Evolutionary conservation across 2,329 filamentous ascomycete genomes (phyloP), one percentile per base, ranked within the genome.

Genomic region (Diaporthe capsici): DNA sequence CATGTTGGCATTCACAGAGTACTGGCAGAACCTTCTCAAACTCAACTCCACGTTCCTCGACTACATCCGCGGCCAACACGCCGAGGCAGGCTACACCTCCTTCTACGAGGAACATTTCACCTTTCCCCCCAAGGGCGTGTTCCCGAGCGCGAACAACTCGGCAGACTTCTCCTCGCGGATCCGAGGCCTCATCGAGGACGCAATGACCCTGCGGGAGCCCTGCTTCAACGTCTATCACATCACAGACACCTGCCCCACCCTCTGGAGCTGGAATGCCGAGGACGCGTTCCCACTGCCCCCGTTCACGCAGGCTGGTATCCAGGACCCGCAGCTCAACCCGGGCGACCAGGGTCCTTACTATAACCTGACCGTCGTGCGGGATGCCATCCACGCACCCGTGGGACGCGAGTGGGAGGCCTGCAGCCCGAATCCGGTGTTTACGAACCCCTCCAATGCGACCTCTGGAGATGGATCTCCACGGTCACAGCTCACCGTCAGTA

Each of bases 141-240:
- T 70, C 17, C 72, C 72, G 17, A 53, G 51, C 47, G 65, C 72
- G 20, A 65, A 65, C 37, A 57, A 70, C 47, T 74, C 61, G 22
- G 72, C 53, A 7, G 61, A 70, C 28, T 55, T 53, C 31, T 42
- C 65, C 47, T 75, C 65, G 12, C 65, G 72, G n/a, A 73, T 74
- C 20, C 72, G 57, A 20, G 73, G 67, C 42, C 58, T 76, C 15
- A 72, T 76, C 34, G 28, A 55, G n/a, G 60, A 87, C 86, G 73
- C 44, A 17, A 70, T 55, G 17, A 81, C 86, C 28, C 80, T 84
- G 12, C 83, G 89, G 51, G 94, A 95, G 84, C 92, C 93, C 0
- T 95, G 93, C 84, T 95, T 92, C 83, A 90, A 94, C 81, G 85
- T 93, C 25, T 94, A 94, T 83, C 88, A 92, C 73, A 88, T 94